phyloP scores from a whole-genome alignment of 225 moss, liverwort and hornwort species.

The Polytrichum commune region DNA sequence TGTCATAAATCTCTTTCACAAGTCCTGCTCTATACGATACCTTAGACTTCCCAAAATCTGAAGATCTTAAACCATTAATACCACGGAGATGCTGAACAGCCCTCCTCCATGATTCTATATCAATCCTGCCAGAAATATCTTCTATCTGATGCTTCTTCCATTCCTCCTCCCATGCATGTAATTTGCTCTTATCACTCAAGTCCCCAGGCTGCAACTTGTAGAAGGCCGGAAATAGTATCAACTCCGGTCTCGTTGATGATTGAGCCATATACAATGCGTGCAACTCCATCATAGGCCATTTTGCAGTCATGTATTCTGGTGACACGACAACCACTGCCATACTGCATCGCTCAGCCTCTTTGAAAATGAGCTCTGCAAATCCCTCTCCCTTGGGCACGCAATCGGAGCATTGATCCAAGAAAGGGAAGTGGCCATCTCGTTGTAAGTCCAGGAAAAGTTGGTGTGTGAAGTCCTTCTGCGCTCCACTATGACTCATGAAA shows the following conservation, averaged over 20 bases:
- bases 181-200: not conserved
- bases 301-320: conserved; percentile 3
- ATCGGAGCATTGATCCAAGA: conserved; percentile 5
- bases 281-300: conserved; percentile 20
- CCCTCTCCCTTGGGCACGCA: conserved; percentile 4
- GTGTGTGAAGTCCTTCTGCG: conserved; percentile 5
- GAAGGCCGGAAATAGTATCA: conserved; percentile 3
- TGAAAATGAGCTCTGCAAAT: not conserved
- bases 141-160: not conserved
- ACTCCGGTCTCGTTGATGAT: not conserved
- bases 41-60: conserved; percentile 5
- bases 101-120: accelerated
- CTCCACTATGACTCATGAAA: conserved; percentile 12
- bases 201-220: conserved; percentile 8
- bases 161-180: not conserved
- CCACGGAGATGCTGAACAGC: not conserved
- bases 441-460: conserved; percentile 1
- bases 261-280: not conserved
- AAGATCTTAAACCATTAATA: conserved; percentile 12
- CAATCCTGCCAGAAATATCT: not conserved
- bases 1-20: conserved; percentile 6
- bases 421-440: not conserved
- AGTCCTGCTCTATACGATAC: not conserved
- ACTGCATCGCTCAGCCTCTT: conserved; percentile 8
- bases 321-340: conserved; percentile 17